These are phyloP conservation scores for Botryotinia convoluta DNA, from an alignment of 2,329 filamentous ascomycete species.

Conservation along the genomic window DNA sequence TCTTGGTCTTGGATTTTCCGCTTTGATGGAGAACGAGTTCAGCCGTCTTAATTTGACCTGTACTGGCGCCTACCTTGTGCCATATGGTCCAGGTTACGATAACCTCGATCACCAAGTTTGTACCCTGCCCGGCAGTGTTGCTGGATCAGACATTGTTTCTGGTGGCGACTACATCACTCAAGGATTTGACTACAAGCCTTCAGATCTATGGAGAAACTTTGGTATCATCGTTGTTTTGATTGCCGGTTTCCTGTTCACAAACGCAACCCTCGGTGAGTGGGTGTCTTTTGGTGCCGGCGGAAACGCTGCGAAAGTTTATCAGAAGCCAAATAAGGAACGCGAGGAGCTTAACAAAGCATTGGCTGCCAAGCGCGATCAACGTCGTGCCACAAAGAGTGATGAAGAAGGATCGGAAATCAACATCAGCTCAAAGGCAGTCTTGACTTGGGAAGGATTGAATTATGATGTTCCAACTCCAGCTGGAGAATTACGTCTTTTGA, in stretches of 20 bases:
- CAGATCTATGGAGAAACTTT: conserved; percentile 58
- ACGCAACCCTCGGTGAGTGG: conserved; percentile 75
- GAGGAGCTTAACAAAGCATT: conserved; percentile 64
- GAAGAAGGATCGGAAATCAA: conserved; percentile 48
- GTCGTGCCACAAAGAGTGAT: conserved; percentile 47
- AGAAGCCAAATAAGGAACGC: conserved; percentile 65
- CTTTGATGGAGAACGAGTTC: conserved; percentile 88
- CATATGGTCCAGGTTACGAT: conserved; percentile 65
- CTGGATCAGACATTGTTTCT: conserved; percentile 57
- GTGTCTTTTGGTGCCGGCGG: conserved; percentile 77
- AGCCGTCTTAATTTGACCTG: conserved; percentile 66
- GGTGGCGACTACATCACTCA: conserved; percentile 68
- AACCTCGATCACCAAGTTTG: conserved; percentile 77
- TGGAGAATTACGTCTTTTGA: conserved; percentile 48
- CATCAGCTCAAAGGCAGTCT: conserved; percentile 61
- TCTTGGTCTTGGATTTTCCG: conserved; percentile 70
- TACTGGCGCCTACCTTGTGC: conserved; percentile 64
- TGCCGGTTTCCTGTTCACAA: conserved; percentile 69
- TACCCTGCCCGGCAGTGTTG: conserved; percentile 59
- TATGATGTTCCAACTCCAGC: conserved; percentile 63
- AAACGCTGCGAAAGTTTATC: conserved; percentile 75
- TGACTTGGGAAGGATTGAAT: conserved; percentile 84
- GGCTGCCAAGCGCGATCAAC: conserved; percentile 55
- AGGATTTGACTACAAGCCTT: conserved; percentile 57
- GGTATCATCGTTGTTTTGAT: conserved; percentile 71